Percentiles rank a stretch among this genome's conserved stretches.
Evolutionary conservation across 2,329 filamentous ascomycete species (phyloP).

Genomic region (Nemania sp.): DNA sequence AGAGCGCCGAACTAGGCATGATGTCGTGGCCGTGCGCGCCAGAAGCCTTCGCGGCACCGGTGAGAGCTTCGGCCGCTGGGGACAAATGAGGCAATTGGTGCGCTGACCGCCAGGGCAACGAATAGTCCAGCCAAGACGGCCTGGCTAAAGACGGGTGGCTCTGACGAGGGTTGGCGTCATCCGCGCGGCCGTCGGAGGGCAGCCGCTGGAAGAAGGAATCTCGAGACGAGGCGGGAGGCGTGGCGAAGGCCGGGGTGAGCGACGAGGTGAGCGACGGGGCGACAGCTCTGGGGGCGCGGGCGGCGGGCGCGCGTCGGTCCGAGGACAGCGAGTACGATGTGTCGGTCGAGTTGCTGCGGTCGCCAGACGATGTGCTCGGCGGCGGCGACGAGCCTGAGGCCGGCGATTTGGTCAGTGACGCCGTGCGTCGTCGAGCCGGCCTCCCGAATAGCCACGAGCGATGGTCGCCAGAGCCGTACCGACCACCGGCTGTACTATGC

Average conservation of each 20-base stretch:
- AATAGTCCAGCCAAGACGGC: constrained; percentile 29
- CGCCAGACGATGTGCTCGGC: constrained; percentile 29
- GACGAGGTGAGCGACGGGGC: constrained; percentile 24
- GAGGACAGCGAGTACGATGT: constrained; percentile 7
- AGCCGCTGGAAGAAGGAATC: constrained; percentile 4
- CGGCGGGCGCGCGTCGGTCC: not conserved
- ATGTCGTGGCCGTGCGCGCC: constrained; percentile 30
- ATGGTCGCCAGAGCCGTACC: constrained; percentile 17
- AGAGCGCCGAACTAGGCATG: constrained; percentile 25
- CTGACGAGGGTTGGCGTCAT: constrained; percentile 19
- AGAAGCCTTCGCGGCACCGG: constrained; percentile 23
- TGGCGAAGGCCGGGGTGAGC: constrained; percentile 16
- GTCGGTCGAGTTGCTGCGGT: constrained; percentile 23
- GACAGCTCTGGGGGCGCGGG: not conserved
- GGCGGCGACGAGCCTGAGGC: constrained; percentile 11
- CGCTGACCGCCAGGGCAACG: constrained; percentile 24
- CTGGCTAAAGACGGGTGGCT: constrained; percentile 18
- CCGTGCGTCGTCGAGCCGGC: constrained; percentile 30
- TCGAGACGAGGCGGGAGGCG: constrained; percentile 25
- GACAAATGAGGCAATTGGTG: constrained; percentile 16
- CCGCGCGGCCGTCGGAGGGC: constrained; percentile 23
- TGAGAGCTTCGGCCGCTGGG: constrained; percentile 20
- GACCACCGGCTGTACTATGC: constrained; percentile 12
- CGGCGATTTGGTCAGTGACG: constrained; percentile 29
- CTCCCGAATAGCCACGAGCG: constrained; percentile 31